Conservation (phyloP, 2,329 filamentous ascomycete genomes). For the Penicillium sp. region DNA sequence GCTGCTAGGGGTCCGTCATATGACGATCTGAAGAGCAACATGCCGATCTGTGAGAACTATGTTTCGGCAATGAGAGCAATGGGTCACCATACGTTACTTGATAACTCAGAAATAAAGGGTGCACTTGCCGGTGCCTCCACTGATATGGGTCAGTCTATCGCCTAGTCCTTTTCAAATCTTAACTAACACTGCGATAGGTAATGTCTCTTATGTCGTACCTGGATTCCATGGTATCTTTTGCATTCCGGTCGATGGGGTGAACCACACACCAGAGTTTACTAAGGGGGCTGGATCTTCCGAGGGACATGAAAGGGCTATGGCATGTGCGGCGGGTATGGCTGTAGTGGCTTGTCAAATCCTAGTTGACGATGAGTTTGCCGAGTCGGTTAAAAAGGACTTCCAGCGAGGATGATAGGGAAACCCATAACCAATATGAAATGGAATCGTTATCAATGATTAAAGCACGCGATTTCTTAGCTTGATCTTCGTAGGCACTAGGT, state of each 20-base stretch:
- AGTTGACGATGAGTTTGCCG: constrained; percentile 30
- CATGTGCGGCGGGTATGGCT: constrained; percentile 33
- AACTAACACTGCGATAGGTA: constrained; percentile 33
- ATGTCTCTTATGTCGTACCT: constrained; percentile 48
- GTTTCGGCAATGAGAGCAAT: constrained; percentile 33
- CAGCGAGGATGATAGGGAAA: constrained; percentile 8
- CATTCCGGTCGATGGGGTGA: constrained; percentile 48
- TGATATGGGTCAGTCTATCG: constrained; percentile 28
- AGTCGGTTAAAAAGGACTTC: constrained; percentile 27
- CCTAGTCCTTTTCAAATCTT: background rate
- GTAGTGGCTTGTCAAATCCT: constrained; percentile 32
- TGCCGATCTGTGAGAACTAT: constrained; percentile 35
- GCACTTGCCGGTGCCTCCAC: constrained; percentile 26
- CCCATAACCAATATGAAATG: background rate
- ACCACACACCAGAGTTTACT: constrained; percentile 57
- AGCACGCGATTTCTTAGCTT: background rate
- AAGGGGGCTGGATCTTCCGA: constrained; percentile 51
- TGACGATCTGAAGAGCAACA: constrained; percentile 33
- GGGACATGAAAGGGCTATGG: constrained; percentile 47
- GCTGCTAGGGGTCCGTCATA: constrained; percentile 30
- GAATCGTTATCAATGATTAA: background rate
- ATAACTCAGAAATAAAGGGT: constrained; percentile 20
- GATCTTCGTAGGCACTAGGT: too few relatives aligned
- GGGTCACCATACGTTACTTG: constrained; percentile 29
- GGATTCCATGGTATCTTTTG: constrained; percentile 42